Evolutionary conservation across 805 yeast genomes (phyloP).

Genomic region (Priceomyces castillae): DNA sequence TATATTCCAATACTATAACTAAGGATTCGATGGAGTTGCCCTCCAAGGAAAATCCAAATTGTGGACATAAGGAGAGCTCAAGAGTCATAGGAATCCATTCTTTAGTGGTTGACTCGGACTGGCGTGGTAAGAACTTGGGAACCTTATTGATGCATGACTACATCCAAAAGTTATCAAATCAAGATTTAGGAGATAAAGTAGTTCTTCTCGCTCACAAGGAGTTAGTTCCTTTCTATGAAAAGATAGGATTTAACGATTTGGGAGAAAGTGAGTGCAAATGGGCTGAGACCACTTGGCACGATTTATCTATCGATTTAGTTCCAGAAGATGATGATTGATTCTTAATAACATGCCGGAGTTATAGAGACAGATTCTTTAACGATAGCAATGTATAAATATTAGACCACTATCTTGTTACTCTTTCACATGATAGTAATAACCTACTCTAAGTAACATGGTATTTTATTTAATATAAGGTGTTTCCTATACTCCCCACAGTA

Average conservation of each 20-base stretch:
- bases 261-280: conserved; percentile 62
- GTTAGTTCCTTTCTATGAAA: conserved; percentile 72
- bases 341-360: background rate
- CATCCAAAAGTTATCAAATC: conserved; percentile 84
- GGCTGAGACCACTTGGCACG: conserved; percentile 63
- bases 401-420: background rate
- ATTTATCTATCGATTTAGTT: conserved; percentile 47
- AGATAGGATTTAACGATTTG: conserved; percentile 70
- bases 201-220: conserved; percentile 69
- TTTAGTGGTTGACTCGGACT: conserved; percentile 70
- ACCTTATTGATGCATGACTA: conserved; percentile 82
- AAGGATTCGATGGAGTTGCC: conserved; percentile 63
- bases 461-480: background rate
- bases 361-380: background rate
- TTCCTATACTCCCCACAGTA: no score
- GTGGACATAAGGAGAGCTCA: conserved; percentile 77
- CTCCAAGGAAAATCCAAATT: conserved; percentile 24
- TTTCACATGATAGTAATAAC: background rate
- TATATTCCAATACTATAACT: conserved; percentile 47
- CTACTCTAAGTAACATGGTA: background rate
- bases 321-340: conserved; percentile 39
- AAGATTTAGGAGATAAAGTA: conserved; percentile 77
- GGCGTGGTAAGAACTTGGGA: conserved; percentile 80
- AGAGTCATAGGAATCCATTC: conserved; percentile 78
- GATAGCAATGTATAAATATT: conserved; percentile 1